Evolutionary conservation across 768 basidiomycete genomes (phyloP), one percentile per base, ranked within the genome.

Genomic region (Pulveroboletus ravenelii): DNA sequence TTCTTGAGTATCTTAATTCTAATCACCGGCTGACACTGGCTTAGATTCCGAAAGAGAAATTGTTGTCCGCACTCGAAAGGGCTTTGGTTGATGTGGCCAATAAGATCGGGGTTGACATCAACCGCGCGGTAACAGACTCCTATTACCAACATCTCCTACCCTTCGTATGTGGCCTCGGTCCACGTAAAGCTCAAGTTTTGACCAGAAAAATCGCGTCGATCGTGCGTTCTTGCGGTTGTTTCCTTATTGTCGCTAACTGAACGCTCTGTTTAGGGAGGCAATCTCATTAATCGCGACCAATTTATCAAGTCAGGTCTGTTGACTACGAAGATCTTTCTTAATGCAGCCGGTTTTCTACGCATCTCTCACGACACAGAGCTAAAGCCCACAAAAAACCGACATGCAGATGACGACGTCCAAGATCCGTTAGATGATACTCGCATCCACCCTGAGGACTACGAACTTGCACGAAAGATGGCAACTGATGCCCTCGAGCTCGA

Each of bases 381-480:
- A 50, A 85, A 81, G 60, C 74, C 77, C 39, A 61, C 73, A 30
- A 89, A 89, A 68, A 77, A 78, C 39, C 75, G 78, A 34, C 76
- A 78, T 44, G 69, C 71, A 52, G 82, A 85, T 30, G 81, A 82
- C 41, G 87, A 89, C 40, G 77, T 81, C 48, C 81, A 80, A 32
- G 96, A 99, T 67, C 91, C 94, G 5, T 75, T 99, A 46, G 96
- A 99, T 63, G 84, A 85, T 62, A 98, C 94, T 34, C 89, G 96
- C 17, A 91, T 99, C 47, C 96, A 99, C 63, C 92, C 92, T 6
- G 91, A 95, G 65, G 96, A 99, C 70, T 99, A 98, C 63, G 94
- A 97, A 57, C 78, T 98, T 35, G 95, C 96, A 4, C 85, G 92
- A 32, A 97, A 98, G 74, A 96, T 99, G 93, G 95, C 95, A 34